phyloP scores from a whole-genome alignment of 306 rosid species.

The Trichosanthes cucumerina region DNA sequence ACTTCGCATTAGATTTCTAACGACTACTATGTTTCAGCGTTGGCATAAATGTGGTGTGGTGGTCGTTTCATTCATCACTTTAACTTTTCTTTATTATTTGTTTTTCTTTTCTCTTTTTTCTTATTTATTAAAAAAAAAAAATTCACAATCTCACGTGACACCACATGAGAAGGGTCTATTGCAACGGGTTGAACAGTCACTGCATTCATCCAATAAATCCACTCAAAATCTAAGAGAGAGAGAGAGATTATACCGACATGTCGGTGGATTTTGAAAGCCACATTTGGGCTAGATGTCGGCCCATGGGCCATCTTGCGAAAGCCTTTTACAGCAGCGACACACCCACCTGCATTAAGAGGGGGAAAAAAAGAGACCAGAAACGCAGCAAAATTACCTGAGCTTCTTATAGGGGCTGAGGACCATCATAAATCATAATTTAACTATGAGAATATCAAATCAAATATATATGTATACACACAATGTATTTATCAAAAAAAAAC shows the following conservation, averaged over 20 bases:
- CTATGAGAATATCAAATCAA: too few relatives aligned
- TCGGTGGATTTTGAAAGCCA: neutral
- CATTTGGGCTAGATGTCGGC: conserved; percentile 2
- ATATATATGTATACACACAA: too few relatives aligned
- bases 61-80: neutral
- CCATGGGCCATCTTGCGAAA: neutral
- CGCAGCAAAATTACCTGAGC: too few relatives aligned
- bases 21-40: neutral
- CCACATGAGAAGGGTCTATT: neutral
- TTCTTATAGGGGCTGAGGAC: too few relatives aligned
- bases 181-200: neutral
- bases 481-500: too few relatives aligned
- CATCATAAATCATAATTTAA: too few relatives aligned
- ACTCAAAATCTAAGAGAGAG: neutral
- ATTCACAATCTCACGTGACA: neutral
- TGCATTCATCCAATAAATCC: neutral
- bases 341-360: neutral
- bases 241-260: neutral
- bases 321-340: neutral
- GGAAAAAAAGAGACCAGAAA: neutral
- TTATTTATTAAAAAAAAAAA: too few relatives aligned
- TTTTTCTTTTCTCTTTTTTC: neutral
- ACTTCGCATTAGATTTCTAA: neutral
- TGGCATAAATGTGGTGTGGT: neutral
- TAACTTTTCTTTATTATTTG: neutral